These are phyloP conservation scores for Eimeria maxima DNA, from an alignment of 169 alveolate species.

Conservation along the genomic window DNA sequence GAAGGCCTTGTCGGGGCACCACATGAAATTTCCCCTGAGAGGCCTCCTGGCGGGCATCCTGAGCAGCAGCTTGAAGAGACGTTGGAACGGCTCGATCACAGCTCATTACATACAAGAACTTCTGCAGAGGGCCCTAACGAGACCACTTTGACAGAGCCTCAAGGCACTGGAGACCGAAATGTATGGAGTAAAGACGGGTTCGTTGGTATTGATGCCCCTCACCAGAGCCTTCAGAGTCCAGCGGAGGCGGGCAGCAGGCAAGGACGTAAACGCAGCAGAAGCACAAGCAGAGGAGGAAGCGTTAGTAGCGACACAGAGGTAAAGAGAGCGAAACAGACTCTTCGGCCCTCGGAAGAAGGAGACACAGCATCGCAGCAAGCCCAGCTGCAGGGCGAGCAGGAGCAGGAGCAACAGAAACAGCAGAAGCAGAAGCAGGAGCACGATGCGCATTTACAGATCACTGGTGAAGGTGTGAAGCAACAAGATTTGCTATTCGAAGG, in stretches of 20 bases:
- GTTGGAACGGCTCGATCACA: not conserved
- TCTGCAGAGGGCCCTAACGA: not conserved
- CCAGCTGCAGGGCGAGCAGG: not conserved
- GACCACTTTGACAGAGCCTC: not conserved
- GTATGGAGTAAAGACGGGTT: too few relatives aligned
- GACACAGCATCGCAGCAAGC: not conserved
- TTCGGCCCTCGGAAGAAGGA: not conserved
- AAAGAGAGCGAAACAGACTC: not conserved
- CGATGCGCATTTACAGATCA: too few relatives aligned
- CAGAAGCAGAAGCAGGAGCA: not conserved
- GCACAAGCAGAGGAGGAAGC: not conserved
- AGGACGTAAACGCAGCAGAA: not conserved
- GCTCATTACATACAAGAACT: not conserved
- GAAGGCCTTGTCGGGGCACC: not conserved
- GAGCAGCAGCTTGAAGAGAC: not conserved
- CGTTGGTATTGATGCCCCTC: too few relatives aligned
- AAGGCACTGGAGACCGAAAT: too few relatives aligned
- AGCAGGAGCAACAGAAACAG: not conserved
- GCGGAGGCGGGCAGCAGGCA: not conserved
- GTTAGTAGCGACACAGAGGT: not conserved
- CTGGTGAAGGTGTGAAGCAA: too few relatives aligned
- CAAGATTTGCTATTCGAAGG: too few relatives aligned
- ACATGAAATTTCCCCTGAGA: not conserved
- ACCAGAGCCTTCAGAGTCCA: not conserved
- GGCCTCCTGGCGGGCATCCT: not conserved